These are phyloP conservation scores for Lachnellula occidentalis DNA, from an alignment of 2,329 filamentous ascomycete genomes.

Conservation along the genomic window DNA sequence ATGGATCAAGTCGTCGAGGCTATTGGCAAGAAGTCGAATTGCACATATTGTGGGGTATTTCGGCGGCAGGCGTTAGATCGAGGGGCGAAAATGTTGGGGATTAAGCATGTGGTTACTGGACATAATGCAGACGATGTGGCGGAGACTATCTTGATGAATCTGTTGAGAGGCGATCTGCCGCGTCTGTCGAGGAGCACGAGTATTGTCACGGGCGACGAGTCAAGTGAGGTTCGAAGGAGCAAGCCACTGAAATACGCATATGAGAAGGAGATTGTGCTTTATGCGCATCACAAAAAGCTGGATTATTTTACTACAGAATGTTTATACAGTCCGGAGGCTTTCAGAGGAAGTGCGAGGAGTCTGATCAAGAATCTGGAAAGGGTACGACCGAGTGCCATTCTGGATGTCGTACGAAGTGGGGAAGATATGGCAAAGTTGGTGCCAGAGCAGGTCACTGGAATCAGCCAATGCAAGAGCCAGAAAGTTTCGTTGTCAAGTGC, in stretches of 20 bases:
- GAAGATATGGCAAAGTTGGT: conserved; percentile 95
- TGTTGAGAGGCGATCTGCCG: conserved; percentile 83
- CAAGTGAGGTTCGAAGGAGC: conserved; percentile 87
- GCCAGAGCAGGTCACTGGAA: conserved; percentile 48
- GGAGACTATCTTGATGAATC: conserved; percentile 96
- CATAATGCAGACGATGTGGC: conserved; percentile 98
- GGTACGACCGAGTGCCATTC: conserved; percentile 85
- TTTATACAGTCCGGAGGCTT: conserved; percentile 96
- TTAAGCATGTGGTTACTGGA: conserved; percentile 91
- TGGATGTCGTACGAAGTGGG: conserved; percentile 90
- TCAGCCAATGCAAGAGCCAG: conserved; percentile 43
- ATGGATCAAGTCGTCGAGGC: conserved; percentile 98
- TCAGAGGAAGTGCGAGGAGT: conserved; percentile 83
- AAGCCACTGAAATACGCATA: conserved; percentile 98
- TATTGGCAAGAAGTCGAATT: conserved; percentile 97
- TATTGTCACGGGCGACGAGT: conserved; percentile 73
- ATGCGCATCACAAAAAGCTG: conserved; percentile 92
- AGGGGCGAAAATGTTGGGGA: conserved; percentile 79
- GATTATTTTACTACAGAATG: conserved; percentile 99
- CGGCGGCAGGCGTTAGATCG: conserved; percentile 88
- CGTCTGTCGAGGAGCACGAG: conserved; percentile 82
- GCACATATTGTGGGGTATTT: conserved; percentile 98
- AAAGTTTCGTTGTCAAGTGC: conserved; percentile 31
- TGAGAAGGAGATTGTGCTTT: conserved; percentile 97
- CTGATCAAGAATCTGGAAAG: conserved; percentile 94